Base-by-base conservation (phyloP, 2,329 filamentous ascomycete species). In the Cercospora zeae-maydis region DNA sequence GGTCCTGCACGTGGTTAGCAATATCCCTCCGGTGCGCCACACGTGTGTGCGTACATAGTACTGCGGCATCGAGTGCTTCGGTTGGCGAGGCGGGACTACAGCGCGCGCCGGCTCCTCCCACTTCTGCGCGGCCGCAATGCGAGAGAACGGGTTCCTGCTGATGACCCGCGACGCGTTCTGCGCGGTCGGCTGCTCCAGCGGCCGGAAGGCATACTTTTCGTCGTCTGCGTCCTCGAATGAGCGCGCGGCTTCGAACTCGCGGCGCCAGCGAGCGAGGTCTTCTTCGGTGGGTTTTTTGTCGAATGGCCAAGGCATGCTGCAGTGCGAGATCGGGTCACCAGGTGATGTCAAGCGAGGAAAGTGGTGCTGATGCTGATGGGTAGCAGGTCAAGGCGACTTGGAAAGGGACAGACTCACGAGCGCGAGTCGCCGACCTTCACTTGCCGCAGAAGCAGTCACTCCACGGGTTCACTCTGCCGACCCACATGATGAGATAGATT, bases 191-290 rank as follows among this genome's bases (percentile, higher is more conserved):
- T 36, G 24, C n/a, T 49, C 42, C 11, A 51, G 39, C 13, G 42
- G 56, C 6, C 33, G n/a, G 42, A 59, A 59, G 10, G 56, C 39
- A 14, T 59, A 59, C 42, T 14, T 24, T 10, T n/a, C 24, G 36
- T 60, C 58, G 34, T 63, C 61, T 30, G 39, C 45, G 31, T 63
- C 61, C 27, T 63, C 61, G 57, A 63, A 63, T 3, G 36, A 47
- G 49, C 61, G 61, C 19, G 61, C 61, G 21, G 61, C 61, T 59
- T 63, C 61, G 57, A 63, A 60, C 14, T 59, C 56, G 47, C 51
- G 39, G n/a, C 61, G 61, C 56, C 47, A 55, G 13, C 51, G 27
- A n/a, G 49, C 61, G 16, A 59, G 33, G 27, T 63, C 33, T 11
- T 53, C 56, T 31, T 60, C 19, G 11, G 61, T 49, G 19, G 56